Evolutionary conservation across 768 basidiomycete species (phyloP), one percentile per base, ranked within the genome.

Genomic region (Xerocomellus dryophilus): DNA sequence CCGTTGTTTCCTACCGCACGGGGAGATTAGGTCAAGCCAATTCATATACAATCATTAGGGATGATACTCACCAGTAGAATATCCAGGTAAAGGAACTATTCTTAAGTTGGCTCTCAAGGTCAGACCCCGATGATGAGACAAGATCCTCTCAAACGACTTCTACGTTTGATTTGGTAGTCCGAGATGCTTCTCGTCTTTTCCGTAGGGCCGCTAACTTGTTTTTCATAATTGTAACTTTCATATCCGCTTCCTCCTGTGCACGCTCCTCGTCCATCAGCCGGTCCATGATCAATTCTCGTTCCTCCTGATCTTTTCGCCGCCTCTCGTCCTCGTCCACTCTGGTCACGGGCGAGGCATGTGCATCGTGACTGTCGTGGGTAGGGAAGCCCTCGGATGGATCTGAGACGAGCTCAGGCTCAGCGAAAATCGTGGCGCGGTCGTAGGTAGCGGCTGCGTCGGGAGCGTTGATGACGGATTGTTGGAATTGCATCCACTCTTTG

Each of bases 171-270:
- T 58, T 65, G 32, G 56, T 41, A 5, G 58, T 53, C 21, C 61
- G 61, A 49, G 68, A 70, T 7, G 69, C 73, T 47, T 75, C 74
- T 42, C 81, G 72, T 60, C 69, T 76, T 62, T 70, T 69, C 65
- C 75, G 76, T 51, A 92, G 67, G 10, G 81, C 77, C 50, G 85
- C 87, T 32, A 93, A 62, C 61, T 78, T 78, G 42, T 72, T 81
- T 71, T 86, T 91, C 72, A 93, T 77, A 40, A 78, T 60, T 9
- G 67, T 66, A 10, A 91, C 90, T 48, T 82, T 83, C 73, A 83
- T 83, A 66, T 93, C 91, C 6, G 90, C 91, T 66, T 93, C 90
- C 66, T 93, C 91, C 73, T 93, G 91, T 31, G 85, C 86, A 51
- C 84, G 79, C 67, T 93, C 90, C 72, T 93, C 91, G 29, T 92